Base-by-base conservation (phyloP, 257 asterid species). In the Solanum virginianum region DNA sequence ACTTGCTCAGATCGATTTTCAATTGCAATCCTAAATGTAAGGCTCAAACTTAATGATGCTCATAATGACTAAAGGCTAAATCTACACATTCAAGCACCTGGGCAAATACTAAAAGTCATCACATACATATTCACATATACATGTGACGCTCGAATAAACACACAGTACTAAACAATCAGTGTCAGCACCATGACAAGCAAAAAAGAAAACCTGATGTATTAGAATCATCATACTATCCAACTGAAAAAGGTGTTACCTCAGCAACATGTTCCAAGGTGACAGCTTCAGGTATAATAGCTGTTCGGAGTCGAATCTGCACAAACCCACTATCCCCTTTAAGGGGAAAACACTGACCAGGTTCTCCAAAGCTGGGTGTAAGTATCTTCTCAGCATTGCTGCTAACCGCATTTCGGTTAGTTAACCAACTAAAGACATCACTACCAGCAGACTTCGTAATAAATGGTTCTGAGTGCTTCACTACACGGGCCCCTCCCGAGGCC, bases 301-400 rank as follows among this genome's bases (percentile, higher is more conserved):
- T 70, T 90, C 96, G 91, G 47, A 97, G 97, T 88, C 68, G 89
- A 72, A 97, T 91, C 87, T 86, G 94, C 41, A 95, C 94, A 90
- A 92, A 94, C 8, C 98, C 98, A 80, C 80, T 83, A 51, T 88
- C 87, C 59, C 98, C 97, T 41, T 92, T 94, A 17, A 97, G 91
- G 11, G 98, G 91, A 87, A 95, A 95, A 87, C 99, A 97, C 26
- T 93, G 94, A 18, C 98, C 98, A 56, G 99, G 99, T 91, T 95
- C 98, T 82, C 99, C 99, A 88, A 97, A 95, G 89, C 98, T 97
- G 8, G 99, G 98, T 83, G 83, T 90, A 68, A 97, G 83, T 93
- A 97, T 94, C 94, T 88, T 94, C 80, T 87, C 89, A 10, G 97
- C 92, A 81, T 90, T 91, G 7, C 39, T 49, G 56, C 90, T 85